Evolutionary conservation across 2,329 filamentous ascomycete genomes (phyloP), one percentile per base, ranked within the genome.

Genomic region (Aspergillus sp.): DNA sequence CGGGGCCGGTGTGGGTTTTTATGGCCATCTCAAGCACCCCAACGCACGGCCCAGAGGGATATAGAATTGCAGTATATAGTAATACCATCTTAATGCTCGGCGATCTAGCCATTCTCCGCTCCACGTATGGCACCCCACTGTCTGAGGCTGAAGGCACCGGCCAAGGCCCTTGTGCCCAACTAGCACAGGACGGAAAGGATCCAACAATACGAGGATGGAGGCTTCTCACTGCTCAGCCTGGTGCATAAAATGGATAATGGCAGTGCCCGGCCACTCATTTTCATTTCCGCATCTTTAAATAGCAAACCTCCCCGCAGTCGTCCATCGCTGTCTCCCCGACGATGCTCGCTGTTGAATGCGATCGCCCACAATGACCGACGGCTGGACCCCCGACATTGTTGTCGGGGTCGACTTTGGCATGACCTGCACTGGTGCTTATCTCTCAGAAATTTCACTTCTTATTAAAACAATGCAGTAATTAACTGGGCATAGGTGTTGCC

Each of bases 401-500:
- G 61, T 67, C 40, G 65, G 67, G 4, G 62, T 68, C 48, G 68
- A 70, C 53, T 68, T 70, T 58, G 68, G 68, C 4, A 72, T 71
- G 69, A 69, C 69, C 15, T 66, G 58, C 57, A 66, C 66, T 45
- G 59, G 60, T 67, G 24, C 7, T 9, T 27, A 3, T 27, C 24
- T 9, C 24, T 9, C 20, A 20, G 4, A 20, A 20, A 3, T 20
- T 4, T 20, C 3, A 20, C 20, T 20, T 20, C 20, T 4, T 20
- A 3, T 20, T 9, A 27, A 27, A 27, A 20, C 4, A 27, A 27
- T 27, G 8, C 27, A 30, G 27, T 30, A 30, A 11, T 30, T 30
- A 30, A 30, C 34, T n/a, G 5, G 15, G 5, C 34, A 37, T 13
- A 67, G 73, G 72, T 13, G 71, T 74, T 46, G 71, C 73, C 41